Evolutionary conservation across 192 early-diverging fungal genomes (phyloP), one percentile per base, ranked within the genome.

Genomic region (Entomortierella parvispora): DNA sequence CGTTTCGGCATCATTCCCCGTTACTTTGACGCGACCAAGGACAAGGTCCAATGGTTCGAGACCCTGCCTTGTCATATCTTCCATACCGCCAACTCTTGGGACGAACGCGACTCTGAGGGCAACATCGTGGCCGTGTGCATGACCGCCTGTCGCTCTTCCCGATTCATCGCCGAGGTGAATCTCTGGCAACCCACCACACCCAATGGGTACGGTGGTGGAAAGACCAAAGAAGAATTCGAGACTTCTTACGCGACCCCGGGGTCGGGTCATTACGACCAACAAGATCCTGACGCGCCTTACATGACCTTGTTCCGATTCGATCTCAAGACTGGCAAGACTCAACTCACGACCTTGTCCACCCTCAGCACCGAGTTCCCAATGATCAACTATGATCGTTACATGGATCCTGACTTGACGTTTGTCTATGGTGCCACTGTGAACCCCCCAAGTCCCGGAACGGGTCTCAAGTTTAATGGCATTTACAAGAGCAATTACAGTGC

Each of bases 61-160:
- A 32, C 71, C 3, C 63, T 63, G 5, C 25, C 64, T 26, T 76
- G 63, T 28, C 71, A 76, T 37, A 76, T 76, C 31, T 76, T 76
- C 52, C 71, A 76, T 18, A 76, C 71, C 0, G 71, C 64, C 45
- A 76, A 76, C 17, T 63, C 71, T 31, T 76, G 71, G 71, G 65
- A 76, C 10, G 71, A 76, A 32, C 60, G 25, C 17, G 71, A 76
- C 29, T 22, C 58, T 5, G 44, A 76, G 2, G 71, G 71, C 9
- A 66, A 67, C 5, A 58, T 76, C 15, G 34, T 67, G 8, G 71
- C 71, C 8, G 52, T 76, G 2, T 76, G 71, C 42, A 61, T 76
- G 58, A 76, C 65, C 1, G 71, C 71, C 37, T 60, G 64, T 26
- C 64, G 71, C 18, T 66, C 71, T 1, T 58, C 65, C 7, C 50